Base-by-base conservation (phyloP, 2,329 filamentous ascomycete species). In the Sporothrix curviconia region DNA sequence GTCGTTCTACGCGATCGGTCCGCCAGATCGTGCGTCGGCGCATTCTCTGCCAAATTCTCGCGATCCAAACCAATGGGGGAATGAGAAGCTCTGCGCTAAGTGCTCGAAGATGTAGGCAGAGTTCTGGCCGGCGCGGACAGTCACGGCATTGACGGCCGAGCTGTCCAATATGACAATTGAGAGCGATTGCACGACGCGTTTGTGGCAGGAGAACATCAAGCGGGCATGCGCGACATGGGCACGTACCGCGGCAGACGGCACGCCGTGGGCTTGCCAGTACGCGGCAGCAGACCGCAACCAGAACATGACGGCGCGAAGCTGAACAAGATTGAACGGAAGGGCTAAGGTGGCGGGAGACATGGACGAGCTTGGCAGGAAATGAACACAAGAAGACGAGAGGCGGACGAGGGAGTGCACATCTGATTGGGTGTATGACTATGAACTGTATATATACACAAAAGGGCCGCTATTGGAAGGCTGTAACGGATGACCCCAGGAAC, bases 101-200 rank as follows among this genome's bases (percentile, higher is more conserved):
- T 86, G 83, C 58, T 88, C 89, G 63, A 88, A 85, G 68, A 78
- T 97, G 64, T n/a, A n/a, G n/a, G n/a, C n/a, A n/a, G 89, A 88
- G 69, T 79, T 83, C 7, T 75, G 99, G 19, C 79, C 83, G 44
- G 83, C 86, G 59, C 85, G 87, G 70, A 92, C 90, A 60, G 76
- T 96, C 64, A 86, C 90, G 54, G 86, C 88, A 55, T 78, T 99
- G 60, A 94, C 88, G 22, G 87, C 87, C 52, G 90, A 95, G 67
- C 78, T 99, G 40, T 89, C 90, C 15, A 86, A 85, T 56, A 92
- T 99, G 90, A 95, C 88, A 60, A 90, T 97, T 66, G 94, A 96
- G 72, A 95, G 88, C 71, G 92, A 97, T 67, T n/a, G 79, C 95
- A 62, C 79, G 84, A 67, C 82, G 87, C 68, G 76, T 89, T n/a